Conservation (phyloP, 139 green algal genomes). For the Micromonas pusilla region DNA sequence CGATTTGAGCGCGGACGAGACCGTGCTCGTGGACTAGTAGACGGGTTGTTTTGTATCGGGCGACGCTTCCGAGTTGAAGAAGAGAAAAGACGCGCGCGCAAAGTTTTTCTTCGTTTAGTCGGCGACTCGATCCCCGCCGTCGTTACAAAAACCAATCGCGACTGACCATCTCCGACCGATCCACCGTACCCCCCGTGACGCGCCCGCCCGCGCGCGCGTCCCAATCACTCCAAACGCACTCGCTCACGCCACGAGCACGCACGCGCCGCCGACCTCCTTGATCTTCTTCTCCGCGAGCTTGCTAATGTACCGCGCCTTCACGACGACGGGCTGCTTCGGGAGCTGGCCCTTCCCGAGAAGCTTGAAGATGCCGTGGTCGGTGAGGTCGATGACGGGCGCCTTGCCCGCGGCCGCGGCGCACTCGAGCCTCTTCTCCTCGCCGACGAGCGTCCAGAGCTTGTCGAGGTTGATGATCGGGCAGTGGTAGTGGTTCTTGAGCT, state of each 20-base stretch:
- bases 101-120: too few relatives aligned
- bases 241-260: constrained; percentile 65
- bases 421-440: constrained; percentile 60
- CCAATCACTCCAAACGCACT: neutral
- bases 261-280: constrained; percentile 86
- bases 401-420: constrained; percentile 30
- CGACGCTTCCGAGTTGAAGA: too few relatives aligned
- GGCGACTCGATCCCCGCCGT: too few relatives aligned
- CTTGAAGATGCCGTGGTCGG: constrained; percentile 76
- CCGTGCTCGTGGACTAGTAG: too few relatives aligned
- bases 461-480: constrained; percentile 97
- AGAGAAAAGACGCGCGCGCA: too few relatives aligned
- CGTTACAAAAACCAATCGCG: too few relatives aligned
- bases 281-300: constrained; percentile 98
- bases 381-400: constrained; percentile 93
- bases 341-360: constrained; percentile 92
- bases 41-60: too few relatives aligned
- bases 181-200: too few relatives aligned
- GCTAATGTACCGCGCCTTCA: constrained; percentile 95
- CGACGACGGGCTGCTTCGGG: constrained; percentile 85
- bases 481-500: constrained; percentile 89
- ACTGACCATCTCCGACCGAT: too few relatives aligned
- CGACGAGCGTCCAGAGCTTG: constrained; percentile 91
- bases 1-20: too few relatives aligned
- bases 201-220: neutral